Evolutionary conservation across 441 rosid species (phyloP).

Genomic region (Syzygium malaccense): DNA sequence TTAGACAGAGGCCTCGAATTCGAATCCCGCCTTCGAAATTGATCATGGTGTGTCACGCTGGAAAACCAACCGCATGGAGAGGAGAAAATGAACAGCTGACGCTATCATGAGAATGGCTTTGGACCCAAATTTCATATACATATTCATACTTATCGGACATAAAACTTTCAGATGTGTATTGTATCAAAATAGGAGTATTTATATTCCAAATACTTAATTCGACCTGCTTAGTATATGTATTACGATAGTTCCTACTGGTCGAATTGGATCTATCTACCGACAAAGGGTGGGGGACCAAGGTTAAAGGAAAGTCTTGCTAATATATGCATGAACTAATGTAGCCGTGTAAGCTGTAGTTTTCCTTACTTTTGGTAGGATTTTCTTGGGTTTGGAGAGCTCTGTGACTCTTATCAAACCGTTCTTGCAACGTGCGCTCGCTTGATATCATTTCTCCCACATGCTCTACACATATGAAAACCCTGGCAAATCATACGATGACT

Average conservation of each 20-base stretch:
- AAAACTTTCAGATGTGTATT: neutral
- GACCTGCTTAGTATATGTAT: neutral
- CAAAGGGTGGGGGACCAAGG: neutral
- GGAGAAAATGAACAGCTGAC: neutral
- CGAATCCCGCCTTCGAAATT: neutral
- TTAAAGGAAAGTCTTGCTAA: neutral
- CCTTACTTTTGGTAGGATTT: neutral
- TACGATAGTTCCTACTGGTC: neutral
- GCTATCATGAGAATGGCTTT: neutral
- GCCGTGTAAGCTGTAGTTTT: neutral
- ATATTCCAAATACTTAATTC: neutral
- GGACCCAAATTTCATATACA: neutral
- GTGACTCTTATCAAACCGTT: neutral
- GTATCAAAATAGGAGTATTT: neutral
- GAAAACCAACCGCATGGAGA: neutral
- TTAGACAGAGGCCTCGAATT: neutral
- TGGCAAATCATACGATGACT: neutral
- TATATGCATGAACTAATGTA: neutral
- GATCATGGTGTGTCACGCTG: neutral
- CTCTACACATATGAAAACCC: neutral
- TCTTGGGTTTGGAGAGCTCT: neutral
- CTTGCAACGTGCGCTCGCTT: fast-evolving
- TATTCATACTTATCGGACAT: neutral
- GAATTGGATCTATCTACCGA: neutral
- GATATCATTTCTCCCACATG: neutral